phyloP scores from a whole-genome alignment of 176 grass and related monocot species.

The Ensete ventricosum region DNA sequence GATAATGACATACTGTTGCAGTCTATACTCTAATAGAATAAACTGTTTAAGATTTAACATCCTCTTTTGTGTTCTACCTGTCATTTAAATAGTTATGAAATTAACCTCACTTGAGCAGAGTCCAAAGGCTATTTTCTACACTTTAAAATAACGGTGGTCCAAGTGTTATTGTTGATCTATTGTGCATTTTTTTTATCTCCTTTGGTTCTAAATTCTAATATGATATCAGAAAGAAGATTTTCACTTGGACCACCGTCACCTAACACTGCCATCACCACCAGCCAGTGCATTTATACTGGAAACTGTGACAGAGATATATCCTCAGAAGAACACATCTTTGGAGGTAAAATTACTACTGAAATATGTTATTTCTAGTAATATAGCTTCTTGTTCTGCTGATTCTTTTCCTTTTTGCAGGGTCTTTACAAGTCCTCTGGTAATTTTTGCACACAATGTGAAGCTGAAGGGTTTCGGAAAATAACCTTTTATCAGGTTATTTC shows the following conservation, averaged over 20 bases:
- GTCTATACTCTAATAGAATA: too few relatives aligned
- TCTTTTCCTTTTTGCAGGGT: constrained; percentile 45
- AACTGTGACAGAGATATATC: constrained; percentile 86
- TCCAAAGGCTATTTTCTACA: constrained; percentile 1
- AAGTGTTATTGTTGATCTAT: constrained; percentile 22
- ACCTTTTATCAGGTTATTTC: constrained; percentile 86
- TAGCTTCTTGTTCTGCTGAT: background rate
- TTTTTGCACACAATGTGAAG: constrained; percentile 98
- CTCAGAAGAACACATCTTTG: constrained; percentile 93
- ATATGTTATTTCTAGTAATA: constrained; percentile 8
- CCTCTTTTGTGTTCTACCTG: too few relatives aligned
- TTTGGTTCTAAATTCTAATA: background rate
- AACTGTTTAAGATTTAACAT: too few relatives aligned
- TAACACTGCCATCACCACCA: constrained; percentile 58
- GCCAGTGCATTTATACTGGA: constrained; percentile 61
- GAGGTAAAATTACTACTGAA: constrained; percentile 52
- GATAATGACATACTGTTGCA: too few relatives aligned
- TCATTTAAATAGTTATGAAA: too few relatives aligned
- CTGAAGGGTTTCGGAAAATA: constrained; percentile 96
- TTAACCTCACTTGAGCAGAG: background rate
- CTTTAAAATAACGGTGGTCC: too few relatives aligned
- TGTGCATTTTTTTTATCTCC: constrained; percentile 2
- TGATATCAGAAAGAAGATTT: constrained; percentile 60
- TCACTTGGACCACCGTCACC: constrained; percentile 45
- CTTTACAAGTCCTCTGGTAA: constrained; percentile 85